phyloP scores from a whole-genome alignment of 2,329 filamentous ascomycete genomes.

The Aspergillus cejpii region DNA sequence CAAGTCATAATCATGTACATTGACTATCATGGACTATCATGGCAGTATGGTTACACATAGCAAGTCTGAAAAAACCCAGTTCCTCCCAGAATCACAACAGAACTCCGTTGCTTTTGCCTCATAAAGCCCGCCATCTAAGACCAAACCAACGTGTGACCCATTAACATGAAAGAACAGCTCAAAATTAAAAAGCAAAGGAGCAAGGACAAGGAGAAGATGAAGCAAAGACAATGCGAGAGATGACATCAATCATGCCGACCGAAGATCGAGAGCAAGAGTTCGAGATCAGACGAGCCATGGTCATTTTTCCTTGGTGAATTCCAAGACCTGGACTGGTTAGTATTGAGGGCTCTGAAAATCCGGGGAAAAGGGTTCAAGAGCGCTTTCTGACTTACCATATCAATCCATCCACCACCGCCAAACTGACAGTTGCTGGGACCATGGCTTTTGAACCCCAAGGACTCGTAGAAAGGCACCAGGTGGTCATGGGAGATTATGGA shows the following conservation, averaged over 20 bases:
- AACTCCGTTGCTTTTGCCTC: slow-evolving; percentile 34
- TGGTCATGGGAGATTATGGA: slow-evolving; percentile 71
- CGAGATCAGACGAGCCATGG: not conserved
- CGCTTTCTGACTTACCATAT: slow-evolving; percentile 74
- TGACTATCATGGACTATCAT: slow-evolving; percentile 15
- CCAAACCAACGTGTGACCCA: slow-evolving; percentile 13
- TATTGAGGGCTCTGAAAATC: not conserved
- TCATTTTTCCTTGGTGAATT: slow-evolving; percentile 22
- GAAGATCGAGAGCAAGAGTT: slow-evolving; percentile 6
- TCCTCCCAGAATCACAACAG: slow-evolving; percentile 19
- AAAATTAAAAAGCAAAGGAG: slow-evolving; percentile 10
- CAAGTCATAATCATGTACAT: slow-evolving; percentile 17
- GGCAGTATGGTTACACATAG: slow-evolving; percentile 21
- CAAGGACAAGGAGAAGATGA: slow-evolving; percentile 7
- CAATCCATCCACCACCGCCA: slow-evolving; percentile 72
- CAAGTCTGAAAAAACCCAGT: slow-evolving; percentile 11
- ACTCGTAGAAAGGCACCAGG: slow-evolving; percentile 67
- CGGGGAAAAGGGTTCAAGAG: too few species aligned
- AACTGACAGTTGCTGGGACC: slow-evolving; percentile 65
- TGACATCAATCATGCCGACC: slow-evolving; percentile 3
- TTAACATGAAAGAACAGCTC: slow-evolving; percentile 16
- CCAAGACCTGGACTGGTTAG: slow-evolving; percentile 24
- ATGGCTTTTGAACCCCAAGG: slow-evolving; percentile 63
- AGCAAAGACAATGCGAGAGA: slow-evolving; percentile 5
- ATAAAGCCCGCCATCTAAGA: slow-evolving; percentile 14